These are phyloP conservation scores for Neurospora intermedia DNA, from an alignment of 495 filamentous ascomycete genomes.

Conservation along the genomic window DNA sequence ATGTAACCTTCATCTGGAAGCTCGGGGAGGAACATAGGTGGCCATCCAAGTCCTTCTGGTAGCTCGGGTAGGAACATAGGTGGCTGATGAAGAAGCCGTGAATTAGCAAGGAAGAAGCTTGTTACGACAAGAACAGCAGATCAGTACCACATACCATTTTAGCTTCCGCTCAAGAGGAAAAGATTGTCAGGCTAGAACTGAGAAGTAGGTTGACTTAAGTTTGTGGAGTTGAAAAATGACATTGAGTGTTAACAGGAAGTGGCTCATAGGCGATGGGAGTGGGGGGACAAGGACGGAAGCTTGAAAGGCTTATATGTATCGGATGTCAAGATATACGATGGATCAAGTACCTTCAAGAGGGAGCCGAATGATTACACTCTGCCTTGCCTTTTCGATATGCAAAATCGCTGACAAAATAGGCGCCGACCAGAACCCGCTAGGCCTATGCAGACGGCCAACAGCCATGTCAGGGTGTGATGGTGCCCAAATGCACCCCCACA, in stretches of 20 bases:
- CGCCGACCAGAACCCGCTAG: neutral
- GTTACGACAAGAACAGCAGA: neutral
- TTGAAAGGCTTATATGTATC: neutral
- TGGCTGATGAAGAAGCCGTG: neutral
- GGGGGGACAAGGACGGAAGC: neutral
- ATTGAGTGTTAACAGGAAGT: neutral
- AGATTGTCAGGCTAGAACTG: neutral
- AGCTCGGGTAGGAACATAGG: neutral
- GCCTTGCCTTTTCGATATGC: neutral
- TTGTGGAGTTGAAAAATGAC: neutral
- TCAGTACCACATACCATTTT: neutral
- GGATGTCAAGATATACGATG: neutral
- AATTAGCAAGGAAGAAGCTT: neutral
- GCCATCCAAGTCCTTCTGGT: neutral
- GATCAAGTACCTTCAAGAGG: neutral
- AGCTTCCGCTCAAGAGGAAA: neutral
- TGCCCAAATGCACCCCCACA: neutral
- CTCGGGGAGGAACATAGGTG: too few relatives aligned
- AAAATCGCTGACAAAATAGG: neutral
- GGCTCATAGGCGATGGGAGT: rapidly evolving
- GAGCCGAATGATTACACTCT: neutral
- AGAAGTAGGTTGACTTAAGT: neutral
- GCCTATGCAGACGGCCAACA: neutral
- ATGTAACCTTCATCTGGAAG: neutral
- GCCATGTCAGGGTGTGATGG: neutral